Conservation (phyloP, 1,284 basidiomycete genomes). For the Athelia psychrophila region DNA sequence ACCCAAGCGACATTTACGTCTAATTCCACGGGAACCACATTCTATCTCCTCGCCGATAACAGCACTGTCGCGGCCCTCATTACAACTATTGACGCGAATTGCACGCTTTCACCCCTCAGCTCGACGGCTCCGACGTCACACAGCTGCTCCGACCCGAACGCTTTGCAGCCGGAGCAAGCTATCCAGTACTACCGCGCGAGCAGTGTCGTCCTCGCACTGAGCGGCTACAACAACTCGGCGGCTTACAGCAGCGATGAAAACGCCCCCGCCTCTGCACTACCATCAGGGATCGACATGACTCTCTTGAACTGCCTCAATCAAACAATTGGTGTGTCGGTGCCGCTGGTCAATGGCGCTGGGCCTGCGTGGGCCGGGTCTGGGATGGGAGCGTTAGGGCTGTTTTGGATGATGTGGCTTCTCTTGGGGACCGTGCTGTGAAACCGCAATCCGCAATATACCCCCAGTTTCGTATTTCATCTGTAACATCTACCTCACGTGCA, state of each 20-base stretch:
- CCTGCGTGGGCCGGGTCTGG: not conserved
- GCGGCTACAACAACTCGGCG: conserved; percentile 64
- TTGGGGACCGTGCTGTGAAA: not conserved
- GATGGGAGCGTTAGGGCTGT: not conserved
- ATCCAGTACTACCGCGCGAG: conserved; percentile 62
- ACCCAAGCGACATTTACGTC: conserved; percentile 49
- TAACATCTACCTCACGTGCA: no score
- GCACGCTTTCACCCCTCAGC: conserved; percentile 32
- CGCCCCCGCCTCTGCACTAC: conserved; percentile 46
- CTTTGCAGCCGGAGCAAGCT: conserved; percentile 48
- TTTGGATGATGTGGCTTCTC: not conserved
- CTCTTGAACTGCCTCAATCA: conserved; percentile 52
- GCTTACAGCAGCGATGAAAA: conserved; percentile 32
- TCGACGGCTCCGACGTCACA: conserved; percentile 27
- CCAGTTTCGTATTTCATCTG: no score
- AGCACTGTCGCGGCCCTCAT: conserved; percentile 50
- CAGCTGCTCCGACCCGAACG: conserved; percentile 23
- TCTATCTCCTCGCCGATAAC: conserved; percentile 58
- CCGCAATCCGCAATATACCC: no score
- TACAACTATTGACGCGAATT: conserved; percentile 41
- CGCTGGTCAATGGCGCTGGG: conserved; percentile 33
- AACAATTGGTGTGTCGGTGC: conserved; percentile 50
- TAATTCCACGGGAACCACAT: conserved; percentile 39
- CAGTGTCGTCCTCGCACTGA: conserved; percentile 49
- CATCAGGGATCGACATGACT: conserved; percentile 37